A percentile compares a stretch with the other conserved stretches of the same genome.
These are phyloP conservation scores for Aspergillus kassunensis DNA, from an alignment of 495 filamentous ascomycete species.

Conservation along the genomic window DNA sequence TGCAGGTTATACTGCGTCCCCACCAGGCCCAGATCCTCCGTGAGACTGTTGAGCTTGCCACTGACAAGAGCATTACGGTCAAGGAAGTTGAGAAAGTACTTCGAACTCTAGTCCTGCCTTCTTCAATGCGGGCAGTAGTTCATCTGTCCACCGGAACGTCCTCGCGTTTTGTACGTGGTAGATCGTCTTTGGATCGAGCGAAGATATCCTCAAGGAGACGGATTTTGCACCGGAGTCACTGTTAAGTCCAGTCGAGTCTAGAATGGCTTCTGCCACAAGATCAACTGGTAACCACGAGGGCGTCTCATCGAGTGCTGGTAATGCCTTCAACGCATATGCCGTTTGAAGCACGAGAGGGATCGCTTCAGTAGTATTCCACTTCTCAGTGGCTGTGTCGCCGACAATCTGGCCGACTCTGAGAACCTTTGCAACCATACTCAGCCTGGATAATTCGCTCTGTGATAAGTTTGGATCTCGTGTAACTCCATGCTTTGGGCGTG, in stretches of 20 bases:
- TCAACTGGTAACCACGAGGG: conserved; percentile 49
- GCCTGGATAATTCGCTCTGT: conserved; percentile 51
- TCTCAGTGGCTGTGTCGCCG: conserved; percentile 51
- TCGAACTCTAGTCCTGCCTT: conserved; percentile 42
- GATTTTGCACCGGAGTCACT: neutral
- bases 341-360: conserved; percentile 59
- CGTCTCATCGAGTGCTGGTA: conserved; percentile 54
- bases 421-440: conserved; percentile 35
- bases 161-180: conserved; percentile 51
- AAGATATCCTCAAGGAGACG: neutral
- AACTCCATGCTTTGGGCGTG: conserved; percentile 53
- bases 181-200: conserved; percentile 28
- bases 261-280: conserved; percentile 26
- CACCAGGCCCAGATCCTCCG: conserved; percentile 38
- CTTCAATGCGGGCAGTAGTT: conserved; percentile 49
- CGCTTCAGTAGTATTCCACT: conserved; percentile 63
- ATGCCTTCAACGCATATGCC: conserved; percentile 40
- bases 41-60: conserved; percentile 35
- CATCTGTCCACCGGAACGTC: conserved; percentile 49
- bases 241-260: conserved; percentile 20
- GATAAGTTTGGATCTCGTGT: conserved; percentile 60
- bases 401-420: conserved; percentile 60
- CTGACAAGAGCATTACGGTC: conserved; percentile 42
- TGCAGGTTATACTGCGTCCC: conserved; percentile 50
- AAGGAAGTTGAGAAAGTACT: conserved; percentile 50